These are phyloP conservation scores for Aspergillus sp. DNA, from an alignment of 2,329 filamentous ascomycete species.

Conservation along the genomic window DNA sequence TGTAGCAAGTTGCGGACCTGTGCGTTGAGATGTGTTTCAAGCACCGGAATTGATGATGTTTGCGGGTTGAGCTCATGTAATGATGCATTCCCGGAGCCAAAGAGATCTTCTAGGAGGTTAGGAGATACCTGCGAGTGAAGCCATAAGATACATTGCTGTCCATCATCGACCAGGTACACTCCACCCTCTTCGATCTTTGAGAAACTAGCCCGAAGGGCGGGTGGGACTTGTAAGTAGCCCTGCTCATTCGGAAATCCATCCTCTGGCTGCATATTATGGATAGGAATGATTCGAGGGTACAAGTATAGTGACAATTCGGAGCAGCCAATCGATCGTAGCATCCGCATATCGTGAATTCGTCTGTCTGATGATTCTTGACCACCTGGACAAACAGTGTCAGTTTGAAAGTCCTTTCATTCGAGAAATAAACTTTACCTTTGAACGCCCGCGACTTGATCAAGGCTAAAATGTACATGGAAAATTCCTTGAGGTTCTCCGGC, in stretches of 20 bases:
- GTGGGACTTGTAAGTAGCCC: constrained; percentile 82
- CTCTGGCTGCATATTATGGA: constrained; percentile 83
- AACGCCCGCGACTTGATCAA: constrained; percentile 88
- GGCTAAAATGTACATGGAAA: constrained; percentile 92
- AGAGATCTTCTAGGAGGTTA: constrained; percentile 85
- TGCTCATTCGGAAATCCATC: constrained; percentile 94
- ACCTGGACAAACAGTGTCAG: constrained; percentile 44
- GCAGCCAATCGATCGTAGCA: constrained; percentile 84
- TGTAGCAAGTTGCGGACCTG: constrained; percentile 93
- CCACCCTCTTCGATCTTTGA: constrained; percentile 87
- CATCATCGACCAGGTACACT: constrained; percentile 92
- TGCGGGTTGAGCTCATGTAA: constrained; percentile 81
- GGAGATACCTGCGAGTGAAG: constrained; percentile 89
- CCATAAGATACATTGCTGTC: constrained; percentile 89
- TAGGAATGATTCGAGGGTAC: constrained; percentile 87
- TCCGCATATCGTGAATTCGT: constrained; percentile 84
- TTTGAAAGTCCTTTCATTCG: neutral
- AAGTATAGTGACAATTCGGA: constrained; percentile 87
- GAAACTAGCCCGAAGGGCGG: constrained; percentile 78
- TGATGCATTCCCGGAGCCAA: constrained; percentile 70
- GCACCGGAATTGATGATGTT: constrained; percentile 72
- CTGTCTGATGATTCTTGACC: constrained; percentile 89
- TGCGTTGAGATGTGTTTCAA: constrained; percentile 90
- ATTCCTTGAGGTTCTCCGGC: constrained; percentile 93
- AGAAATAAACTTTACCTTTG: constrained; percentile 57